A percentile compares a stretch with the other conserved stretches of the same genome.
phyloP scores from a whole-genome alignment of 2,329 filamentous ascomycete species.

The Penicillium sp. region DNA sequence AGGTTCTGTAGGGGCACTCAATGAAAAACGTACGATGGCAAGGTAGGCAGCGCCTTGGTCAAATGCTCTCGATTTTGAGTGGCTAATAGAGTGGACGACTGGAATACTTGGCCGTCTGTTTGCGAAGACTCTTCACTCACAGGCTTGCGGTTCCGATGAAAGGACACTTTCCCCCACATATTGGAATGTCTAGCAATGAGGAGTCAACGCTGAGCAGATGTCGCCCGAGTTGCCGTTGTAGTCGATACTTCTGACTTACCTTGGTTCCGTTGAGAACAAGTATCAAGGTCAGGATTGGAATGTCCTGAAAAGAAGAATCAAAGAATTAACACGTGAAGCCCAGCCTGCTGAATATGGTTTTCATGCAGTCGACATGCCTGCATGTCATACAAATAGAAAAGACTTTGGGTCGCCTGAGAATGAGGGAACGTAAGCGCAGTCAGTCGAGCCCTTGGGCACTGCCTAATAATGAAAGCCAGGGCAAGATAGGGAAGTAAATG shows the following conservation, averaged over 20 bases:
- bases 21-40: constrained; percentile 45
- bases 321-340: constrained; percentile 9
- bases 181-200: constrained; percentile 19
- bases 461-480: constrained; percentile 1
- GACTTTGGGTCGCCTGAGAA: constrained; percentile 1
- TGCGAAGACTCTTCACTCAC: constrained; percentile 52
- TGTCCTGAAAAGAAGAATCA: neutral
- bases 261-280: neutral
- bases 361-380: constrained; percentile 28
- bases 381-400: constrained; percentile 22
- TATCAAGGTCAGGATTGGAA: constrained; percentile 1
- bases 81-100: constrained; percentile 40
- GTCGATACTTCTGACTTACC: neutral
- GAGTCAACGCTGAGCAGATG: neutral
- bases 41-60: constrained; percentile 40
- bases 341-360: constrained; percentile 3
- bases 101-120: constrained; percentile 52
- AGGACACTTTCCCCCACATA: constrained; percentile 61
- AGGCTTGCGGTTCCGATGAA: constrained; percentile 52
- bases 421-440: constrained; percentile 2
- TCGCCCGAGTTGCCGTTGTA: neutral
- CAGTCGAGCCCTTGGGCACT: constrained; percentile 7
- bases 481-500: constrained; percentile 5
- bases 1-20: neutral
- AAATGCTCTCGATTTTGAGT: constrained; percentile 28